Evolutionary conservation across 768 basidiomycete species (phyloP).

Genomic region (Lactarius deliciosus): DNA sequence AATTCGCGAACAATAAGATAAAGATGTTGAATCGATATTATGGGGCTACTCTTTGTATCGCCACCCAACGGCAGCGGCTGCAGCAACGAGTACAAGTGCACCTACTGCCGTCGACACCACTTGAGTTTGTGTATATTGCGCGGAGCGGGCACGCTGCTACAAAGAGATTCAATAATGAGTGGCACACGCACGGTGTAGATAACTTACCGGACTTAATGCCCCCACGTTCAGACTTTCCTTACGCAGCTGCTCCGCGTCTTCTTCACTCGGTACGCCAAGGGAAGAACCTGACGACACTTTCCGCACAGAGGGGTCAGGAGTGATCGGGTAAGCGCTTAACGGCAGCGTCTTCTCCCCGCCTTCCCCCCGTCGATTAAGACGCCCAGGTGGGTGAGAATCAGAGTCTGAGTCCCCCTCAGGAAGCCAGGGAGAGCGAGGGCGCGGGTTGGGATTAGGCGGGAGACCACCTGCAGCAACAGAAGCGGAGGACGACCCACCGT

Average conservation of each 20-base stretch:
- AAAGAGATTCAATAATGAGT: not conserved
- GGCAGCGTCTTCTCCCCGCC: conserved; percentile 20
- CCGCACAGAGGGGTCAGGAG: conserved; percentile 28
- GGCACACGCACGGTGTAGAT: not conserved
- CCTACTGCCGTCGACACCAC: conserved; percentile 29
- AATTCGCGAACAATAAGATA: conserved; percentile 28
- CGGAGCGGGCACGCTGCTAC: conserved; percentile 1
- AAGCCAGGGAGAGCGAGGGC: conserved; percentile 29
- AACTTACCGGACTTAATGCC: conserved; percentile 17
- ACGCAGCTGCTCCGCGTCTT: conserved; percentile 19
- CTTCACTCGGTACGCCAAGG: conserved; percentile 21
- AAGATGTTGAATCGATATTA: not conserved
- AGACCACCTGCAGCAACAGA: conserved; percentile 29
- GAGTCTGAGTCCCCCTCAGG: conserved; percentile 29
- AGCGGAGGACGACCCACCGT: conserved; percentile 29
- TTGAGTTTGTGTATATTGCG: conserved; percentile 21
- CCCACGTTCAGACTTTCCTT: conserved; percentile 16
- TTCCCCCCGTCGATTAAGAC: conserved; percentile 21
- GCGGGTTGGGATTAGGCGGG: conserved; percentile 23
- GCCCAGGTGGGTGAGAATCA: conserved; percentile 26
- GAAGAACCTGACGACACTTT: conserved; percentile 30
- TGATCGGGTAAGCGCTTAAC: conserved; percentile 26
- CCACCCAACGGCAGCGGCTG: conserved; percentile 30
- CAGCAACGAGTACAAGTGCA: conserved; percentile 28
- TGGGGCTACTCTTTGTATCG: conserved; percentile 28